phyloP scores from a whole-genome alignment of 352 stramenopile genomes.

The Thraustochytrium aureum region DNA sequence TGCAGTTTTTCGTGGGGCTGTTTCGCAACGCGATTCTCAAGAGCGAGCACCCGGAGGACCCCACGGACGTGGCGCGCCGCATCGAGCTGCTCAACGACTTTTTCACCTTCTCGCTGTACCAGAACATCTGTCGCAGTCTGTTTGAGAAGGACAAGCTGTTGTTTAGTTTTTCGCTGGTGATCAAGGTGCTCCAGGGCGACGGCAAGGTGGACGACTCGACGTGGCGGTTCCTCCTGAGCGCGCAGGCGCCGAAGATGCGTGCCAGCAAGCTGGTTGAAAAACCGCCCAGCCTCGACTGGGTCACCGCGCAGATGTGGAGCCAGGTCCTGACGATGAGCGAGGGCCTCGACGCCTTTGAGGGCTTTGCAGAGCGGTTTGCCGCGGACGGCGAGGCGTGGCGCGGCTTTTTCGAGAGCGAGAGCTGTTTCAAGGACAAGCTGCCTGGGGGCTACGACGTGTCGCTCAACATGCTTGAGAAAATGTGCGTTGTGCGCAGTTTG shows the following conservation, averaged over 20 bases:
- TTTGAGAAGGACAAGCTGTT: slow-evolving; percentile 96
- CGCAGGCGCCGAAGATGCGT: slow-evolving; percentile 60
- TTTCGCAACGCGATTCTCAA: slow-evolving; percentile 81
- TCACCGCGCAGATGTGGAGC: slow-evolving; percentile 65
- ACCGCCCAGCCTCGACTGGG: slow-evolving; percentile 62
- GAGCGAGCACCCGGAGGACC: slow-evolving; percentile 76
- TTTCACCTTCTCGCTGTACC: slow-evolving; percentile 90
- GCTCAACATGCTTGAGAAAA: slow-evolving; percentile 80
- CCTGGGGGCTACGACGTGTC: slow-evolving; percentile 63
- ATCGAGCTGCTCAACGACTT: slow-evolving; percentile 86
- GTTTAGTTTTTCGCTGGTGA: slow-evolving; percentile 88
- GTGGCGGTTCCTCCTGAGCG: slow-evolving; percentile 90
- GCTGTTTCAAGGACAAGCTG: slow-evolving; percentile 70
- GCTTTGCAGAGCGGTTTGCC: slow-evolving; percentile 81
- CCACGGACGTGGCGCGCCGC: slow-evolving; percentile 67
- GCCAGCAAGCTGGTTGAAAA: slow-evolving; percentile 59
- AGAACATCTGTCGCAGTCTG: slow-evolving; percentile 92
- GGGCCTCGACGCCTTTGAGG: slow-evolving; percentile 79
- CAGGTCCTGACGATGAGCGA: slow-evolving; percentile 63
- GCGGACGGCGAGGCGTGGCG: slow-evolving; percentile 58
- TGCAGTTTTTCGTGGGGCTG: slow-evolving; percentile 95
- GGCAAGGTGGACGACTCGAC: slow-evolving; percentile 58
- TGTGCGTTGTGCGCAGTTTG: slow-evolving; percentile 84
- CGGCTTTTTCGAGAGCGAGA: slow-evolving; percentile 74
- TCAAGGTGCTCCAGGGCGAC: slow-evolving; percentile 80